Conservation (phyloP, 2,329 filamentous ascomycete genomes). For the Ceratocystis cubensis region DNA sequence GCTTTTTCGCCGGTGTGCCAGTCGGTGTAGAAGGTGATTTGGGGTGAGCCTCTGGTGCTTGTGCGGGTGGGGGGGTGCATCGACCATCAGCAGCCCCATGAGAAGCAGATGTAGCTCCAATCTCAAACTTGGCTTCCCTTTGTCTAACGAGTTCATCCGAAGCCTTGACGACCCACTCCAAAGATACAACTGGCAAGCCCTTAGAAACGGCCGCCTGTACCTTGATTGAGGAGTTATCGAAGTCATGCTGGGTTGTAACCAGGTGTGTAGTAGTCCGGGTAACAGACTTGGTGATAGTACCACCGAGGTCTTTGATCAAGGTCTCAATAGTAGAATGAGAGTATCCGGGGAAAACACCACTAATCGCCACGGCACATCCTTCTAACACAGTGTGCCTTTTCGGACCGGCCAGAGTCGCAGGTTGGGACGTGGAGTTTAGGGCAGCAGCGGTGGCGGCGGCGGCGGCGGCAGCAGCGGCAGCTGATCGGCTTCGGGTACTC, state of each 20-base stretch:
- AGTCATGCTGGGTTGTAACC: slow-evolving; percentile 43
- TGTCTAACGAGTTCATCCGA: slow-evolving; percentile 26
- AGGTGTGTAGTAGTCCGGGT: slow-evolving; percentile 43
- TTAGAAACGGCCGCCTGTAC: slow-evolving; percentile 37
- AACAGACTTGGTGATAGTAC: slow-evolving; percentile 35
- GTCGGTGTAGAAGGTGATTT: background rate
- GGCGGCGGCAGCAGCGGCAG: background rate
- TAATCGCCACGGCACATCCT: slow-evolving; percentile 42
- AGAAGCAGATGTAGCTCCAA: slow-evolving; percentile 21
- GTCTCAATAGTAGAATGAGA: slow-evolving; percentile 40
- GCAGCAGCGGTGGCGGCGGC: background rate
- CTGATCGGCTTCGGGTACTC: slow-evolving; percentile 4
- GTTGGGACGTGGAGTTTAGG: background rate
- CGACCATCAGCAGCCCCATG: background rate
- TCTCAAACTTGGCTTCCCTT: slow-evolving; percentile 22
- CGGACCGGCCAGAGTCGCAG: background rate
- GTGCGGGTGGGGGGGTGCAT: background rate
- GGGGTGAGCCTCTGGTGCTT: background rate
- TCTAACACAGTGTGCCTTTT: slow-evolving; percentile 22
- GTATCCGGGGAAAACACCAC: slow-evolving; percentile 45
- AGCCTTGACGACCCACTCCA: slow-evolving; percentile 52
- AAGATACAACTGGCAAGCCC: slow-evolving; percentile 42
- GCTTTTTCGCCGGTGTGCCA: background rate
- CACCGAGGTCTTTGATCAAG: slow-evolving; percentile 39
- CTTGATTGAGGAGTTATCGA: slow-evolving; percentile 38